Evolutionary conservation across 352 stramenopile genomes (phyloP).

Genomic region (Phytopythium montanum): DNA sequence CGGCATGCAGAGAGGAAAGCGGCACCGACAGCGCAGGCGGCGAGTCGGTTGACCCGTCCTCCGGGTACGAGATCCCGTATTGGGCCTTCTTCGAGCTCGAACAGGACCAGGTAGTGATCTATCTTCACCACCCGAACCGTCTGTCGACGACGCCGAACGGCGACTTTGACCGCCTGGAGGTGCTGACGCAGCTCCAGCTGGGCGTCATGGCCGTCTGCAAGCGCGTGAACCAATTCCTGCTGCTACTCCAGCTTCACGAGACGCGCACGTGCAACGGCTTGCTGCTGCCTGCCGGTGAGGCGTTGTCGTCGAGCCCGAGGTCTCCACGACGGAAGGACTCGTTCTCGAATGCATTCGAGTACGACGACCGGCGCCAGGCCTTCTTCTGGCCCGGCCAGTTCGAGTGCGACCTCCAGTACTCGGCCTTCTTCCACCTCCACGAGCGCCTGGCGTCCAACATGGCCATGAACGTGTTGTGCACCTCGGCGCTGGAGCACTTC

Average conservation of each 20-base stretch:
- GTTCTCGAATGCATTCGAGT: conserved; percentile 22
- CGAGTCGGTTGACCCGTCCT: neutral
- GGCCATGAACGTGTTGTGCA: conserved; percentile 79
- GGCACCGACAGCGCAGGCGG: neutral
- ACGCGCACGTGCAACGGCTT: conserved; percentile 71
- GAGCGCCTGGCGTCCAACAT: conserved; percentile 75
- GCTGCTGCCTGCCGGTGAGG: conserved; percentile 44
- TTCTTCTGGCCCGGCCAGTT: conserved; percentile 90
- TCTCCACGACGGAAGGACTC: conserved; percentile 35
- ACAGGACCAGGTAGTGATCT: conserved; percentile 43
- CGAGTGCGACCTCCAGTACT: conserved; percentile 79
- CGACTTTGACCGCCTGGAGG: conserved; percentile 45
- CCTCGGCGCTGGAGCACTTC: conserved; percentile 84
- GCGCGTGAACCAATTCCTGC: conserved; percentile 81
- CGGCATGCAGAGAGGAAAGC: neutral
- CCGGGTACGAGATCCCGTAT: conserved; percentile 55
- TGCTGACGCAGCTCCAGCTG: conserved; percentile 74
- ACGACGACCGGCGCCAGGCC: conserved; percentile 16
- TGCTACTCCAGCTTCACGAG: conserved; percentile 84
- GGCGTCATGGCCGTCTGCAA: conserved; percentile 64
- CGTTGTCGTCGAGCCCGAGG: conserved; percentile 31
- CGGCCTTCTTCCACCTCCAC: conserved; percentile 73
- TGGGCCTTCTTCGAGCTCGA: conserved; percentile 78
- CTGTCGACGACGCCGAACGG: conserved; percentile 13
- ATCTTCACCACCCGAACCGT: conserved; percentile 54